Base-by-base conservation (phyloP, 2,329 filamentous ascomycete species). In the Catunica adiposa region DNA sequence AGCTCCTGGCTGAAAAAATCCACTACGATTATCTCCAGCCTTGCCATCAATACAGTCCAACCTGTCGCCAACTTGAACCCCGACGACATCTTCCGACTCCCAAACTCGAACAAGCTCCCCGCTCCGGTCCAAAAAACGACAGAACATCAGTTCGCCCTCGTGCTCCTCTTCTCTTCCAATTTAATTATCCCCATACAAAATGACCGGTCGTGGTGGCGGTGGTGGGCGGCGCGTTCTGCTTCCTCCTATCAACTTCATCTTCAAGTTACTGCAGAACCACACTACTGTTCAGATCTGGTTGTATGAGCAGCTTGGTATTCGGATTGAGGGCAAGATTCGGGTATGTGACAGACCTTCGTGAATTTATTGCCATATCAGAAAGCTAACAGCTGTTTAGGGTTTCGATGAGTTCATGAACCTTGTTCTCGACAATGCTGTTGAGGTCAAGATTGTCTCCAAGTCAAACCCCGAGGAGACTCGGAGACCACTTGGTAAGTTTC, bases 331-430 rank as follows among this genome's bases (percentile, higher is more conserved):
- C 60, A 95, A 90, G 73, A 95, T 98, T 62, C 80, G 92, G 65
- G 90, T 94, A 69, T 61, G 82, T 69, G 44, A n/a, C 31, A 2
- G 15, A 42, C 37, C 17, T 92, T 14, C 23, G 8, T 4, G 7
- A 20, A 34, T 31, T 6, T 23, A 34, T 8, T 31, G 15, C 23
- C 37, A 34, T 22, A 53, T 15, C n/a, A 17, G 23, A 22, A 14
- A 50, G 62, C 65, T 55, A 65, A 58, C 52, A 17, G n/a, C 6
- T n/a, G 25, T 44, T 1, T 60, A 95, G 89, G 89, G 92, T 14
- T 98, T 98, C 62, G 92, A 98, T 68, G 92, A 98, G 70, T 98
- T 97, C 73, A 96, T 98, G 89, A 98, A 98, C 72, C 75, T 98
- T 52, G 92, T 97, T 40, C 79, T 95, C 62, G 92, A 98, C 66